Percentiles rank a stretch among this genome's conserved stretches.
Evolutionary conservation across 768 basidiomycete genomes (phyloP).

Genomic region (Termitomyces sp.): DNA sequence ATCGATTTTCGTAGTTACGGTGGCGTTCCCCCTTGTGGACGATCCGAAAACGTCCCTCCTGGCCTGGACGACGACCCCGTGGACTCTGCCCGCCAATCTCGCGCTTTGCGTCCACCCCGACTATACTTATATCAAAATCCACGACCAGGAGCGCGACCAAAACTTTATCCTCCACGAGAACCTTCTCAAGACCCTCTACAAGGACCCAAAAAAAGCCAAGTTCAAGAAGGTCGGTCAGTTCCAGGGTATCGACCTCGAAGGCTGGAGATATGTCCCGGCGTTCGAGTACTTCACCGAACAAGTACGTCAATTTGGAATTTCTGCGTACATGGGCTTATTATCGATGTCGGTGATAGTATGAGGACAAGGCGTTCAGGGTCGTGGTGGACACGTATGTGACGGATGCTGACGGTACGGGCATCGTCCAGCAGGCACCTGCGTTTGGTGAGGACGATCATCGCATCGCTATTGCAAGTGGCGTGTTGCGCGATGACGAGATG

Average conservation of each 20-base stretch:
- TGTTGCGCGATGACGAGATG: slow-evolving; percentile 84
- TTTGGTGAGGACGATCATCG: slow-evolving; percentile 99
- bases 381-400: slow-evolving; percentile 92
- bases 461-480: slow-evolving; percentile 77
- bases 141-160: slow-evolving; percentile 78
- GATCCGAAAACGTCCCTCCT: slow-evolving; percentile 86
- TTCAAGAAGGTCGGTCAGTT: slow-evolving; percentile 87
- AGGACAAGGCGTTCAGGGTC: slow-evolving; percentile 87
- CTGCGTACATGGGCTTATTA: not conserved
- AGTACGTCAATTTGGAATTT: slow-evolving; percentile 32
- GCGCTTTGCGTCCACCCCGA: slow-evolving; percentile 95
- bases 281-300: slow-evolving; percentile 97
- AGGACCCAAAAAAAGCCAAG: slow-evolving; percentile 95
- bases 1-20: slow-evolving; percentile 72
- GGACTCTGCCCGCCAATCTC: slow-evolving; percentile 96
- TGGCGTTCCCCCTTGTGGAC: slow-evolving; percentile 89
- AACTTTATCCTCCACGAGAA: slow-evolving; percentile 92
- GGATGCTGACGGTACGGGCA: slow-evolving; percentile 90
- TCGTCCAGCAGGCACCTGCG: slow-evolving; percentile 97
- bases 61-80: slow-evolving; percentile 99
- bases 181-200: slow-evolving; percentile 84
- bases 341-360: slow-evolving; percentile 50
- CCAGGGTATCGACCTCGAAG: slow-evolving; percentile 90
- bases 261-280: slow-evolving; percentile 90
- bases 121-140: slow-evolving; percentile 93